Evolutionary conservation across 2,329 filamentous ascomycete genomes (phyloP).

Genomic region (Xylariales sp.): DNA sequence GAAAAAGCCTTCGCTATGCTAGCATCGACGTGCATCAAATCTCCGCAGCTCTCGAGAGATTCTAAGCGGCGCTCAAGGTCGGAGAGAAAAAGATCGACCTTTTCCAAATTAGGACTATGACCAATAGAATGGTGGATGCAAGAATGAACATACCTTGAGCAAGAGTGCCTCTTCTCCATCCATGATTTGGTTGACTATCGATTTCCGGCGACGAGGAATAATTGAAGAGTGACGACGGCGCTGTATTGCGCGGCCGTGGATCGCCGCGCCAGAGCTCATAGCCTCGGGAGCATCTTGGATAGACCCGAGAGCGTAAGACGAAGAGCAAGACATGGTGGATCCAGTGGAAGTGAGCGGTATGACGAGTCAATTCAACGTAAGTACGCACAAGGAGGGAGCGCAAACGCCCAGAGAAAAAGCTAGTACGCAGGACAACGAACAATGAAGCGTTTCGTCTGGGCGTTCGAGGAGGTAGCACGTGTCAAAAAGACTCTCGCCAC

Average conservation of each 20-base stretch:
- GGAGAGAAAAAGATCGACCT: conserved; percentile 83
- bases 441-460: conserved; percentile 22
- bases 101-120: conserved; percentile 17
- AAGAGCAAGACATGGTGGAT: conserved; percentile 49
- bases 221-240: conserved; percentile 69
- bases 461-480: conserved; percentile 2
- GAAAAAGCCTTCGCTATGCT: conserved; percentile 86
- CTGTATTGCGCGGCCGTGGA: conserved; percentile 49
- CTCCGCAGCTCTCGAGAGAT: conserved; percentile 87
- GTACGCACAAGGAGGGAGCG: background rate
- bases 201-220: conserved; percentile 65
- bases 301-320: conserved; percentile 46
- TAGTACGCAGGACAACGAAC: background rate
- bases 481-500: conserved; percentile 9
- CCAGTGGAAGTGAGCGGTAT: conserved; percentile 26
- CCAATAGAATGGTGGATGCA: background rate
- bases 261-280: conserved; percentile 56
- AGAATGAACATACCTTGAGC: conserved; percentile 60
- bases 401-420: background rate
- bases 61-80: conserved; percentile 90
- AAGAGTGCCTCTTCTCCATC: conserved; percentile 72
- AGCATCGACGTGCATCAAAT: conserved; percentile 79
- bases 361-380: conserved; percentile 4
- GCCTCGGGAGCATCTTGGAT: conserved; percentile 53
- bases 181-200: conserved; percentile 69